phyloP scores from a whole-genome alignment of 2,329 filamentous ascomycete species.

The Furcasterigmium sp. region DNA sequence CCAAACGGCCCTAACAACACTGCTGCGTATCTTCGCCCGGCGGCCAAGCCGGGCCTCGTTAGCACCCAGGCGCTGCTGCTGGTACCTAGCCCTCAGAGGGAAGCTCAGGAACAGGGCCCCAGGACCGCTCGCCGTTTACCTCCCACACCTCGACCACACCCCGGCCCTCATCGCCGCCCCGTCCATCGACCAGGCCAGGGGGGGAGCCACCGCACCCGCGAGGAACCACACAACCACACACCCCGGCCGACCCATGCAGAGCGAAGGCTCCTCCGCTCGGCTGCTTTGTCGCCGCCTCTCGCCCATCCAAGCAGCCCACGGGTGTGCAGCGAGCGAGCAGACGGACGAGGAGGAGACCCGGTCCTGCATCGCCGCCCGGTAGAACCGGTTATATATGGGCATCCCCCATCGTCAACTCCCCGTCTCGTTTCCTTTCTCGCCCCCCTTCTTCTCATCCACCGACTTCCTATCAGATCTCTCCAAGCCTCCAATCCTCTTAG shows the following conservation, averaged over 20 bases:
- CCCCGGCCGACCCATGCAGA: not conserved
- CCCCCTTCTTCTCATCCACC: slow-evolving; percentile 10
- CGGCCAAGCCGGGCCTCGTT: not conserved
- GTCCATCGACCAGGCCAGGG: not conserved
- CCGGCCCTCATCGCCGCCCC: not conserved
- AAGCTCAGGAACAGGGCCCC: slow-evolving; percentile 11
- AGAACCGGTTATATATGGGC: slow-evolving; percentile 11
- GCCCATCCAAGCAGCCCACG: slow-evolving; percentile 4
- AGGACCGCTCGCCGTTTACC: not conserved
- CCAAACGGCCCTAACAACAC: slow-evolving; percentile 1
- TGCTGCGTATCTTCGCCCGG: not conserved
- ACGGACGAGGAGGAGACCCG: not conserved
- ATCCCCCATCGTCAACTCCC: slow-evolving; percentile 6
- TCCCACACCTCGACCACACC: not conserved
- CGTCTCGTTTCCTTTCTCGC: slow-evolving; percentile 3
- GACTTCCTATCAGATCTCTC: slow-evolving; percentile 14
- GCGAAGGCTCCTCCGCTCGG: not conserved
- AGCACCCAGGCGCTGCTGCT: not conserved
- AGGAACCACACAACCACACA: not conserved
- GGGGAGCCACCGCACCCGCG: no score
- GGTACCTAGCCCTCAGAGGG: no score
- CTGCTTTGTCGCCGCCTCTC: slow-evolving; percentile 2
- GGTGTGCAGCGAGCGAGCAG: not conserved
- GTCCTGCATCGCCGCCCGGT: slow-evolving; percentile 1
- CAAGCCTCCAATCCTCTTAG: slow-evolving; percentile 11